These are phyloP conservation scores for Tetragonia tetragonoides DNA, from an alignment of 148 eudicot genomes.

Conservation along the genomic window DNA sequence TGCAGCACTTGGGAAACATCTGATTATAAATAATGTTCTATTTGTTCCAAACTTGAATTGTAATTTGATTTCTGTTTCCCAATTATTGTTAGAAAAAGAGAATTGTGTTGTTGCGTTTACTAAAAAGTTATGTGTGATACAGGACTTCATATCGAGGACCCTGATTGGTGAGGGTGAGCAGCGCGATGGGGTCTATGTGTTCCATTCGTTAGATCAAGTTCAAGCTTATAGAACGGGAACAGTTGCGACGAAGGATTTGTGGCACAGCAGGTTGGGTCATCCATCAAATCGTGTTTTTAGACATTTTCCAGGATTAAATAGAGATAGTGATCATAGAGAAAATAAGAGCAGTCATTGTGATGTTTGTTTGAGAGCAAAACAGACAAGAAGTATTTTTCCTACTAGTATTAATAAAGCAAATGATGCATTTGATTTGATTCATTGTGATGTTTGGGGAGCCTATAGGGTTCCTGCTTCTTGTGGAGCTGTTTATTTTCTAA, in stretches of 20 bases:
- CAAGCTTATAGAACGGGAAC: not conserved
- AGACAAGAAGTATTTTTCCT: conserved; percentile 1
- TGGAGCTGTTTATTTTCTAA: conserved; percentile 12
- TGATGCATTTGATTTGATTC: not conserved
- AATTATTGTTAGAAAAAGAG: not conserved
- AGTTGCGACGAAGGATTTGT: not conserved
- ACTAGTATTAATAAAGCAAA: not conserved
- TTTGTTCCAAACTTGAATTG: not conserved
- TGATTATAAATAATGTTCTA: not conserved
- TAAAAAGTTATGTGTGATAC: conserved; percentile 5
- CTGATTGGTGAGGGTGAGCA: conserved; percentile 7
- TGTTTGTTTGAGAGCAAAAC: conserved; percentile 11
- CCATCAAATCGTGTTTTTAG: not conserved
- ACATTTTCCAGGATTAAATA: not conserved
- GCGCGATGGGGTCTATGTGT: not conserved
- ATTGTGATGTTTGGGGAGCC: conserved; percentile 18
- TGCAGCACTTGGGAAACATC: not conserved
- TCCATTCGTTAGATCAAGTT: not conserved
- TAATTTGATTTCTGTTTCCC: not conserved
- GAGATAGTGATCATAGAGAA: not conserved
- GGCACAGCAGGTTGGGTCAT: conserved; percentile 16
- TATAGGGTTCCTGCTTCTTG: not conserved
- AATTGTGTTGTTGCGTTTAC: not conserved
- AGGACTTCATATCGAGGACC: not conserved
- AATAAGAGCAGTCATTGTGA: conserved; percentile 1